Evolutionary conservation across 345 rosid genomes (phyloP), one percentile per base, ranked within the genome.

Genomic region (Gossypioides kirkii): DNA sequence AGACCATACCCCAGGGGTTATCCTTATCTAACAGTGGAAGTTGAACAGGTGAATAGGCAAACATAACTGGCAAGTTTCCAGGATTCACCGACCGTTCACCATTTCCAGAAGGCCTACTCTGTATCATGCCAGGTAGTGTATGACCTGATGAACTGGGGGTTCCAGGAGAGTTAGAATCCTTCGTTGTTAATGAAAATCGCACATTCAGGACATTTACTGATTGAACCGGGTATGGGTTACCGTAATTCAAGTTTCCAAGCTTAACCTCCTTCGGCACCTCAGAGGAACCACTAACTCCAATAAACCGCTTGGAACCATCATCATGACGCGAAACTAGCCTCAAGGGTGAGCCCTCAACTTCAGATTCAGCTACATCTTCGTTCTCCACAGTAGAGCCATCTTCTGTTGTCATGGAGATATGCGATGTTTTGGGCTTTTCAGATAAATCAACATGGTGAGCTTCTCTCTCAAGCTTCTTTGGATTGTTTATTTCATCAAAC

Each of bases 321-420:
- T 81, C 89, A 74, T 80, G 83, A 56, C 71, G 81, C 50, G 82
- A 74, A 67, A 70, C 77, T 61, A 81, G 38, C 80, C 83, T 83
- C 54, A 92, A 87, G 62, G 91, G 84, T 59, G 91, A 90, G 80
- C 92, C 93, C 12, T 87, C 98, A 43, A 86, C 92, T 83, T 89
- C 98, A 71, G 98, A 91, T 73, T 92, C 99, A 1, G 98, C 98
- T 77, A 92, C 93, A 76, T 88, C 97, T 87, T 95, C 98, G 69
- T 92, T 88, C 73, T 95, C 97, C 59, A 93, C 96, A 70, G 92
- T 85, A 49, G 94, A 90, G 68, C 91, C 94, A 75, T 92, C 99
- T 62, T 88, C 97, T 14, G 98, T 87, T 1, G 95, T 84, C 42
- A 82, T 78, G 50, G 95, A 90, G 73, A 94, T 83, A 81, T 85